Base-by-base conservation (phyloP, 140 eudicot species). In the Bidens hawaiensis region DNA sequence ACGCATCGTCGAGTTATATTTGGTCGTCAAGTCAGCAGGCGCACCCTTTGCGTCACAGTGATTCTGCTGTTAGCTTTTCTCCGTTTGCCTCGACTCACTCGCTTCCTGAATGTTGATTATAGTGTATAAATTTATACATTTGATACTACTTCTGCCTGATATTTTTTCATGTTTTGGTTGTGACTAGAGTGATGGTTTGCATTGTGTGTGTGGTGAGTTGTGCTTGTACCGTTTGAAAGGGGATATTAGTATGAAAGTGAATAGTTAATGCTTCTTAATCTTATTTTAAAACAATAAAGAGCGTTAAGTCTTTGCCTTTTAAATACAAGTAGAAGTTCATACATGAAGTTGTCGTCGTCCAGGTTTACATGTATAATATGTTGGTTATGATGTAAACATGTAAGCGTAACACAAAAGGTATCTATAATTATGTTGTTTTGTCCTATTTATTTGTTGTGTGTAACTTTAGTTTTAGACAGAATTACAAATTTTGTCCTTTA, bases 21-120 rank as follows among this genome's bases (percentile, higher is more conserved):
- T 85, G 90, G 50, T 88, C 97, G 16, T 82, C 99, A 10, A 79
- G 86, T 66, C 95, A 75, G 53, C 91, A 78, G 30, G 78, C 65
- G 15, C 71, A 77, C 68, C 78, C 83, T 11, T 65, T 93, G 75
- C 99, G 81, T 42, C 79, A 77, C 38, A 88, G 80, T 28, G 97
- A 85, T 70, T 88, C 99, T 1, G 82, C 84, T 53, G 75, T 88
- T n/a, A 94, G 90, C 75, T 88, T 85, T 56, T 94, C 99, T 10
- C 94, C 99, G 0, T 88, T 55, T 65, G 72, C 87, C 47, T 94
- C 99, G 11, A 82, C 94, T 27, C 86, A 88, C 15, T 88, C 97
- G 0, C 95, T 94, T 47, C 99, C 99, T 1, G 95, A 75, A 5
- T 84, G 94, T 50, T 84, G 80, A 75, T 71, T 62, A 6, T 55